Evolutionary conservation across 176 grass and related monocot species (phyloP).

Genomic region (Triticum urartu): DNA sequence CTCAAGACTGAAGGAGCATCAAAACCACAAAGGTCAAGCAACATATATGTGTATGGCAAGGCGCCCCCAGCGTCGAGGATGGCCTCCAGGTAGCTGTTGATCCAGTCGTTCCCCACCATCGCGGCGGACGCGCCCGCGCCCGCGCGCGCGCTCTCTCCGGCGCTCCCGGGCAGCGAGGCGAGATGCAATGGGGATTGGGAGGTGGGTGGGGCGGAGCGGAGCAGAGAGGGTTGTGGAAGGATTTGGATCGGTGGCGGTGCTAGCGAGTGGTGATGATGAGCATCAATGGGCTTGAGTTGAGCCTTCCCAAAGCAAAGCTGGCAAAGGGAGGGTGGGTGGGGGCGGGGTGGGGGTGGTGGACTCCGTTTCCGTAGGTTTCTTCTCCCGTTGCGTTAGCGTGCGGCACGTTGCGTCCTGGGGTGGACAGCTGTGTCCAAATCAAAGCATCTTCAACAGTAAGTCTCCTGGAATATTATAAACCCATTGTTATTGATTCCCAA

Average conservation of each 20-base stretch:
- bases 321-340: too few species aligned
- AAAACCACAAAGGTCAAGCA: neutral
- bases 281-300: neutral
- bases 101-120: slow-evolving; percentile 90
- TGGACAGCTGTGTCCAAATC: neutral
- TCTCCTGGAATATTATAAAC: too few species aligned
- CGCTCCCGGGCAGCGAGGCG: neutral
- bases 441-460: too few species aligned
- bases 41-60: neutral
- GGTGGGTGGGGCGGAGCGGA: neutral
- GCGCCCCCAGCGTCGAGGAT: slow-evolving; percentile 53
- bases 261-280: neutral
- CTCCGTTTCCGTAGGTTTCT: neutral
- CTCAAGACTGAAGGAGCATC: neutral
- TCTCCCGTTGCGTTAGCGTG: neutral
- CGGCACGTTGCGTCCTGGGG: neutral
- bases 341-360: neutral
- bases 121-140: neutral
- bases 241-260: neutral
- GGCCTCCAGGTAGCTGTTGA: slow-evolving; percentile 73
- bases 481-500: too few species aligned
- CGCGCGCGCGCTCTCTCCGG: too few species aligned
- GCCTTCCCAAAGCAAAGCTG: neutral
- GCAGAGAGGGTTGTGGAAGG: neutral
- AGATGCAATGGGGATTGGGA: neutral